A percentile compares a stretch with the other conserved stretches of the same genome.
phyloP scores from a whole-genome alignment of 2,329 filamentous ascomycete genomes.

The Nemania diffusa region DNA sequence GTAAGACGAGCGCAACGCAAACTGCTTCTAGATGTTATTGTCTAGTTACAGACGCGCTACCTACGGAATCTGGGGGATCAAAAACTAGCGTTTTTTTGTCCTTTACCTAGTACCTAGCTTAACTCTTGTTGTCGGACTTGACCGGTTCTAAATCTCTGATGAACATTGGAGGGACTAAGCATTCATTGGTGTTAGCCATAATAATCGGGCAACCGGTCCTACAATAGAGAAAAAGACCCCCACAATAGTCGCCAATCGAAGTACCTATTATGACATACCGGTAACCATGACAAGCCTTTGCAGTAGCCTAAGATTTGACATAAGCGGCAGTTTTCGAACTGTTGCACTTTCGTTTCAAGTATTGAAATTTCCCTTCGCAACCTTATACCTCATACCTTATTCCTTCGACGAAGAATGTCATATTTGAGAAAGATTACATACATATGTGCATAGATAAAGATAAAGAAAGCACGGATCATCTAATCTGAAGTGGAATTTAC shows the following conservation, averaged over 20 bases:
- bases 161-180: no score
- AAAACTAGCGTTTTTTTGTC: not conserved
- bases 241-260: not conserved
- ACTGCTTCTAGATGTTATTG: not conserved
- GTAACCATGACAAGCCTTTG: not conserved
- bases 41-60: not conserved
- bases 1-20: not conserved
- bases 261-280: no score
- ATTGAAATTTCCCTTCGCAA: not conserved
- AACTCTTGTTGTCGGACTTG: not conserved
- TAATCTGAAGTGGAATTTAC: conserved; percentile 21
- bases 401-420: not conserved
- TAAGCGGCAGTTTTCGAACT: not conserved
- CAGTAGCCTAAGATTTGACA: not conserved
- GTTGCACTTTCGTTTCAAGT: not conserved
- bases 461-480: not conserved
- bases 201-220: not conserved
- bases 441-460: no score
- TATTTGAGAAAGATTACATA: conserved; percentile 2
- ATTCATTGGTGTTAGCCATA: not conserved
- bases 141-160: not conserved
- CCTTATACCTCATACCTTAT: no score
- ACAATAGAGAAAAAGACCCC: not conserved
- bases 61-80: not conserved
- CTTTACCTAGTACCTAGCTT: not conserved